Evolutionary conservation across 2,329 filamentous ascomycete species (phyloP).

Genomic region (Domatiomyces globalis): DNA sequence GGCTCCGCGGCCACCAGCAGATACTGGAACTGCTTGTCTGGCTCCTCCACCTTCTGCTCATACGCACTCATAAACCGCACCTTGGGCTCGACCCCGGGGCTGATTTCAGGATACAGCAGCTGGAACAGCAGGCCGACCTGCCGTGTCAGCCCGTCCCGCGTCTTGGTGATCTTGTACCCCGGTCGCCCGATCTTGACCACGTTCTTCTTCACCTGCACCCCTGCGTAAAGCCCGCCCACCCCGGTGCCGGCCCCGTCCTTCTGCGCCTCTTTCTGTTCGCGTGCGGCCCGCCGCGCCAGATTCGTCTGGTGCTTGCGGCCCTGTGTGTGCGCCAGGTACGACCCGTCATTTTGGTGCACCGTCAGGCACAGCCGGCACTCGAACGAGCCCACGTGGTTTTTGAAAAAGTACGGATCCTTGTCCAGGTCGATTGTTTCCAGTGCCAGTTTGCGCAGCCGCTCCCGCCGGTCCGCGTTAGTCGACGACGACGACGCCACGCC

Average conservation of each 20-base stretch:
- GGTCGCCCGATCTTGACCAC: conserved; percentile 89
- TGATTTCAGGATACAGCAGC: conserved; percentile 86
- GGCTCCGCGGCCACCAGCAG: conserved; percentile 89
- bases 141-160: conserved; percentile 71
- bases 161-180: conserved; percentile 96
- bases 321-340: conserved; percentile 95
- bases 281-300: conserved; percentile 84
- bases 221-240: conserved; percentile 51
- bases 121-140: conserved; percentile 93
- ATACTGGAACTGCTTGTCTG: conserved; percentile 88
- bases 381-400: conserved; percentile 96
- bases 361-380: conserved; percentile 95
- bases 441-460: conserved; percentile 92
- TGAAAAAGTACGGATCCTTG: conserved; percentile 99
- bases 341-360: conserved; percentile 97
- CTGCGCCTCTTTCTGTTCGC: conserved; percentile 81
- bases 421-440: conserved; percentile 98
- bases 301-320: conserved; percentile 99
- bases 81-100: conserved; percentile 57
- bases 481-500: conserved; percentile 87
- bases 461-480: conserved; percentile 91
- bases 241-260: conserved; percentile 51
- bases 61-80: conserved; percentile 97
- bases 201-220: conserved; percentile 63
- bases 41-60: conserved; percentile 86